Base-by-base conservation (phyloP, 139 green algal species). In the Marvania coccoides region DNA sequence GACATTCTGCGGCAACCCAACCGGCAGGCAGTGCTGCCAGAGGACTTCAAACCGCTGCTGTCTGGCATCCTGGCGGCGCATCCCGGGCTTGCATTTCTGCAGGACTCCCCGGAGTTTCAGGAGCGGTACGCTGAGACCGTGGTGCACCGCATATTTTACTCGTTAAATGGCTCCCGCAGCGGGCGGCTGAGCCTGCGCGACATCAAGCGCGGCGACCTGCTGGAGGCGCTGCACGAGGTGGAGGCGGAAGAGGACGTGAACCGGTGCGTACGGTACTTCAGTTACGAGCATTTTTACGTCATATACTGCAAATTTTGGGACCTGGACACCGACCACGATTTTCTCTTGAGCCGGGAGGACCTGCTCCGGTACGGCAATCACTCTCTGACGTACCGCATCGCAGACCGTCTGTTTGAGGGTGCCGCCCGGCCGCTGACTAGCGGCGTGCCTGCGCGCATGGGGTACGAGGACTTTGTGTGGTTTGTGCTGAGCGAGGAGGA, bases 271-370 rank as follows among this genome's bases (percentile, higher is more conserved):
- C 84, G 83, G 60, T 96, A 95, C 76, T 97, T 97, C 72, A 94
- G 83, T 13, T 99, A 99, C 73, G 94, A 99, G 82, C 94, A 99
- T 78, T 99, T 99, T 68, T 99, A 99, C 72, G 94, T 99, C 35
- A 91, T 99, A 58, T 99, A 99, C 81, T 99, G 94, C 92, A 98
- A 98, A 83, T 99, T 98, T 66, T 99, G 94, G 94, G 94, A 99
- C 82, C 86, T 99, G 35, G 94, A 99, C 78, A 81, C 64, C 8
- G 94, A 99, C 81, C 94, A 98, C 76, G 94, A 99, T 79, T 98
- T 99, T 69, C 63, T 90, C 24, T 85, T 99, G 34, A 87, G 89
- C 54, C 77, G 83, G 42, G 87, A 96, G 9, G 94, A 98, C 71
- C 76, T 99, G 47, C 79, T 96, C 57, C 81, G 92, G 47, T 99